Conservation (phyloP, 2,329 filamentous ascomycete species). For the Seiridium unicorne region DNA sequence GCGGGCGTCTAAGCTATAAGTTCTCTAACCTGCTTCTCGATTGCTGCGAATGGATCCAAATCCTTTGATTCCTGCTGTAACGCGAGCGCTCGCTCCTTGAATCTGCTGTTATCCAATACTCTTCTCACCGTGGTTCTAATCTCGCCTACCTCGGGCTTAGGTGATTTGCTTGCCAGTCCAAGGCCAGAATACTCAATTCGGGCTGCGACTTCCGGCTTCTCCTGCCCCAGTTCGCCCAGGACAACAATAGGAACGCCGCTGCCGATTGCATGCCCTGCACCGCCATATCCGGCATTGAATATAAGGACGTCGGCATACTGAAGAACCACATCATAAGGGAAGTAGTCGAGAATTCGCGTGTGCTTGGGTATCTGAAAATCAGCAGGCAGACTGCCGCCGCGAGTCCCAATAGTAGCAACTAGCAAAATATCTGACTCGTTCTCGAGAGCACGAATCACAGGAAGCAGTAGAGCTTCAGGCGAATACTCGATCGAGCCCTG, state of each 20-base stretch:
- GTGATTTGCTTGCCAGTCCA: neutral
- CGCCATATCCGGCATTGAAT: constrained; percentile 13
- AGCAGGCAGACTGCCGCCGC: constrained; percentile 23
- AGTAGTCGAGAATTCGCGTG: constrained; percentile 41
- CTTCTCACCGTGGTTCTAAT: neutral
- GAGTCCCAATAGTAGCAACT: constrained; percentile 28
- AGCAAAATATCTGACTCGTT: constrained; percentile 36
- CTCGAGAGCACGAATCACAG: constrained; percentile 40
- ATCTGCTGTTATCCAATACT: neutral
- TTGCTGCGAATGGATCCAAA: neutral
- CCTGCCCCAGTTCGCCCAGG: constrained; percentile 8
- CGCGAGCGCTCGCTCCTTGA: constrained; percentile 1
- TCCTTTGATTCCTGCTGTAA: neutral
- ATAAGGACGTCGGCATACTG: constrained; percentile 32
- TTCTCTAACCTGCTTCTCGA: neutral
- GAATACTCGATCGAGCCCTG: constrained; percentile 44
- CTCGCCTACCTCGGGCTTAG: neutral
- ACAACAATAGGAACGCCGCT: constrained; percentile 12
- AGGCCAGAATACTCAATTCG: neutral
- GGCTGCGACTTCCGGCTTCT: constrained; percentile 8
- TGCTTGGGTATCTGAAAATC: constrained; percentile 35
- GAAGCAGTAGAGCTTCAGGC: constrained; percentile 39
- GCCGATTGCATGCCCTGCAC: constrained; percentile 33
- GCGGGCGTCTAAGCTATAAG: neutral
- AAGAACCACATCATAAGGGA: constrained; percentile 46